Evolutionary conservation across 139 green algal species (phyloP).

Genomic region (Chlorella sp.): DNA sequence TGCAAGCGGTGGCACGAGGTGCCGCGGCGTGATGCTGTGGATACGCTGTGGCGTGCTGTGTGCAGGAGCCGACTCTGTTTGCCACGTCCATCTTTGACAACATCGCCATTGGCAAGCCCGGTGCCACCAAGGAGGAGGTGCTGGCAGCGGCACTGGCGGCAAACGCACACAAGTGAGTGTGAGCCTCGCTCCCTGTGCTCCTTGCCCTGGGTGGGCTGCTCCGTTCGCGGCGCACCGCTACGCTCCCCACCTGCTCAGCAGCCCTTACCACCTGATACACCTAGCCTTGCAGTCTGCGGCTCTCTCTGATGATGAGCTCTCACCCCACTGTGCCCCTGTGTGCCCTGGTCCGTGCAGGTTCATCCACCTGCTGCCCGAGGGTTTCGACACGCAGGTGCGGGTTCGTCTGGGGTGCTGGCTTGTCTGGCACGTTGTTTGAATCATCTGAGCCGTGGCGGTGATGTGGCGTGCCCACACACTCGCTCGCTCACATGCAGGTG

Average conservation of each 20-base stretch:
- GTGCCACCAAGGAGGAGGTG: conserved; percentile 48
- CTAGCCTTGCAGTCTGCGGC: not conserved
- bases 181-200: not conserved
- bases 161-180: conserved; percentile 57
- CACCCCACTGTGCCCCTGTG: no score
- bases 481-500: no score
- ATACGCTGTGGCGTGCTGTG: no score
- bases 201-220: not conserved
- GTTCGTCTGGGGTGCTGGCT: not conserved
- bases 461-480: no score
- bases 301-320: no score
- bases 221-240: no score
- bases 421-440: no score
- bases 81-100: conserved; percentile 78
- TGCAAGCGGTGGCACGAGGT: no score
- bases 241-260: no score
- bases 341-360: conserved; percentile 13
- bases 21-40: no score
- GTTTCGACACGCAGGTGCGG: conserved; percentile 55
- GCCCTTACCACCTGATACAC: not conserved
- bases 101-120: conserved; percentile 63
- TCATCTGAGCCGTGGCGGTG: no score
- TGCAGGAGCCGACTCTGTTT: conserved; percentile 91
- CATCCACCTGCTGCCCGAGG: conserved; percentile 31
- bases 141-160: conserved; percentile 58